phyloP scores from a whole-genome alignment of 1,139 yeast species.

The Protomyces pachydermus region DNA sequence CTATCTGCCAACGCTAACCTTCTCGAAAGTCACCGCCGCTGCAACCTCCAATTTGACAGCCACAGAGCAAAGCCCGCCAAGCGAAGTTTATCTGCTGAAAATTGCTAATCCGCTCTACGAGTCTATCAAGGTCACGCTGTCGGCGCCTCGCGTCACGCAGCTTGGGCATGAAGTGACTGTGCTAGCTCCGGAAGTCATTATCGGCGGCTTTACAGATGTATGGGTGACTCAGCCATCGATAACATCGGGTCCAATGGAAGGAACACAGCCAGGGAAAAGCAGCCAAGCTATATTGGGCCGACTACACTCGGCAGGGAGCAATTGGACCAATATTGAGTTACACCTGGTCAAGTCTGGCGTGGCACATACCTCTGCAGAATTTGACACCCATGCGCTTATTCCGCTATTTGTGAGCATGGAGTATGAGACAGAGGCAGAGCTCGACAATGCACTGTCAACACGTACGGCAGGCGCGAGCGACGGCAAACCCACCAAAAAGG shows the following conservation, averaged over 20 bases:
- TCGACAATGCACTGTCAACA: not conserved
- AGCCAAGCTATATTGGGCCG: not conserved
- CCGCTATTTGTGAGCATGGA: not conserved
- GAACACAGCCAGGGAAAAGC: not conserved
- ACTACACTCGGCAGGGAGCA: not conserved
- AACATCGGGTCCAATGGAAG: not conserved
- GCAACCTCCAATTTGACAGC: not conserved
- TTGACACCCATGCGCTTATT: not conserved
- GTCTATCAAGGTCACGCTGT: conserved; percentile 25
- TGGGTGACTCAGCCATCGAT: conserved; percentile 20
- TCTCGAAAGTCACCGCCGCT: not conserved
- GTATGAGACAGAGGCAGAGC: not conserved
- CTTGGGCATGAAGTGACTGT: conserved; percentile 29
- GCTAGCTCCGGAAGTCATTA: conserved; percentile 28
- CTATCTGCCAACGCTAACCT: not conserved
- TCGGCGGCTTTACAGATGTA: conserved; percentile 29
- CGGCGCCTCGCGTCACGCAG: conserved; percentile 30
- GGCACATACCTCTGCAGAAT: not conserved
- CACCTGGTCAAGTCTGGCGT: not conserved
- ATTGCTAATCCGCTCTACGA: conserved; percentile 31
- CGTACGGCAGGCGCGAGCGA: not conserved
- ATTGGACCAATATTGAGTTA: not conserved
- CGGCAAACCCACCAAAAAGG: not conserved
- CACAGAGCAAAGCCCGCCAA: not conserved
- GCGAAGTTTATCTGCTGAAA: conserved; percentile 27